Base-by-base conservation (phyloP, 768 basidiomycete species). In the Boletus fagicola region DNA sequence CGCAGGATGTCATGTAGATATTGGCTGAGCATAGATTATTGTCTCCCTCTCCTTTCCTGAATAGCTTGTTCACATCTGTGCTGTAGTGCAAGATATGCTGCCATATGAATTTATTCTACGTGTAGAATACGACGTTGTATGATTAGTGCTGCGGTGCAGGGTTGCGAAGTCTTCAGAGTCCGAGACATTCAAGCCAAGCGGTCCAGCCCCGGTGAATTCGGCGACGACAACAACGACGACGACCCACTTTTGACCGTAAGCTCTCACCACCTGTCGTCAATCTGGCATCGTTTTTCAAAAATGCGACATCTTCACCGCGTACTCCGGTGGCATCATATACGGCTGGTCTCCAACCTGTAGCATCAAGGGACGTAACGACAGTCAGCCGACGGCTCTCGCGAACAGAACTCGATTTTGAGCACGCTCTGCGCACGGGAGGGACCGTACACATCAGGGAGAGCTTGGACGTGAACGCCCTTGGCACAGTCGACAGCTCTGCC, bases 331-430 rank as follows among this genome's bases (percentile, higher is more conserved):
- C 79, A 45, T 70, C 83, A 5, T 85, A 80, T 60, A 75, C 81
- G 5, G 57, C 73, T 39, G 76, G 79, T 38, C 78, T 88, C 20
- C 82, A 81, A 40, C 85, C 88, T 12, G 77, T 84, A 58, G 81
- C 78, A 2, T 79, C 83, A 12, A 76, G 76, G 51, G 83, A 86
- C 73, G 68, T 69, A 20, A 73, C 68, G 52, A 68, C 67, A 49
- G 65, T 66, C 33, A 76, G 75, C 53, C 81, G 84, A 54, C 82
- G 88, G 31, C 70, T 80, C 45, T 92, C 91, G 43, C 83, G 89
- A 40, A 83, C 85, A 33, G 89, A 91, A 74, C 77, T 87, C 67
- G 89, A 91, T 69, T 94, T 94, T 63, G 91, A 93, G 74, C 83
- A 85, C 65, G 90, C 86, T 13, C 71, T 94, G 62, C 79, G 76